phyloP scores from a whole-genome alignment of 2,329 filamentous ascomycete genomes.

The Periconia macrospinosa region DNA sequence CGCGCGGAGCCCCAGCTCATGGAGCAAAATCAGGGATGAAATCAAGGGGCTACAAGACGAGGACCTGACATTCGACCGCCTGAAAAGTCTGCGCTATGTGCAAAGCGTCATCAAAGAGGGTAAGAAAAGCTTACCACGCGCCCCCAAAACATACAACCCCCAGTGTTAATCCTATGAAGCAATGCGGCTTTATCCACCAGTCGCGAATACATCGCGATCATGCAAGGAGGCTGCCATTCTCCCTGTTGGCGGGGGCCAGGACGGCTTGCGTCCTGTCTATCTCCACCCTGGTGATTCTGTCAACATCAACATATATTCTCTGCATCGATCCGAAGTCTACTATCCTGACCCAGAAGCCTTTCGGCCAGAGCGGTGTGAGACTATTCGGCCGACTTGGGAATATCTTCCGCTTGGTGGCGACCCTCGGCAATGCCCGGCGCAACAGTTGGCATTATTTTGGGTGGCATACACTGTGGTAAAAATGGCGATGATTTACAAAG shows the following conservation, averaged over 20 bases:
- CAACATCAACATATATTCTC: slow-evolving; percentile 45
- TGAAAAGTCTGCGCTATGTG: slow-evolving; percentile 46
- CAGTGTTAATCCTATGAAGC: too few relatives aligned
- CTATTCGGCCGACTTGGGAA: slow-evolving; percentile 15
- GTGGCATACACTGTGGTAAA: slow-evolving; percentile 13
- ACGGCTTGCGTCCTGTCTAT: slow-evolving; percentile 8
- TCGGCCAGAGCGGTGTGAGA: slow-evolving; percentile 38
- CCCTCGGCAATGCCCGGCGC: slow-evolving; percentile 14
- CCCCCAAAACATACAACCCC: too few relatives aligned
- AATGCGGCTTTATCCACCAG: too few relatives aligned
- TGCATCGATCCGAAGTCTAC: slow-evolving; percentile 52
- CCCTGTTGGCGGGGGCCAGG: slow-evolving; percentile 15
- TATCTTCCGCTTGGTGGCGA: slow-evolving; percentile 19
- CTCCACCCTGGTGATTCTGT: slow-evolving; percentile 9
- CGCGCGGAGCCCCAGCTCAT: slow-evolving; percentile 1
- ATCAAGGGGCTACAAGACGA: slow-evolving; percentile 5
- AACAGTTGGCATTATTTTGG: slow-evolving; percentile 14
- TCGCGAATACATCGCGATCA: slow-evolving; percentile 4
- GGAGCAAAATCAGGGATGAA: slow-evolving; percentile 12
- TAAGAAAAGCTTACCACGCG: slow-evolving; percentile 7
- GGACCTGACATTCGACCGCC: slow-evolving; percentile 42
- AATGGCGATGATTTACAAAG: slow-evolving; percentile 6
- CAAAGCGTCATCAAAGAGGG: slow-evolving; percentile 70
- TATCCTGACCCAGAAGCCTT: slow-evolving; percentile 47
- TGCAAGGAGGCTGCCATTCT: slow-evolving; percentile 10